Percentiles rank a stretch among this genome's conserved stretches.
Conservation (phyloP, 805 yeast species). For the Pichia sporocuriosa region DNA sequence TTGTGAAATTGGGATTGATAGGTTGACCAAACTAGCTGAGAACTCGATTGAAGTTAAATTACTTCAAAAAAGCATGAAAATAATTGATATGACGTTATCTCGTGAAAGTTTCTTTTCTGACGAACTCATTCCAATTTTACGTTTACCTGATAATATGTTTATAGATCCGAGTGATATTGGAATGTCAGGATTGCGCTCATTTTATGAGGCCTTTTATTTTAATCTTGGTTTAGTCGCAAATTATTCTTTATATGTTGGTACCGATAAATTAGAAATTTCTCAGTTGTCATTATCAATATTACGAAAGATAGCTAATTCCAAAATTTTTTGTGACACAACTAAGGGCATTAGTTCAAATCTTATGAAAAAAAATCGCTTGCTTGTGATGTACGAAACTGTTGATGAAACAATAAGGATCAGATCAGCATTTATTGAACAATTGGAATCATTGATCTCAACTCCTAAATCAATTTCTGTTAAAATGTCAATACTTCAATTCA, state of each 20-base stretch:
- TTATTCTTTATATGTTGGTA: constrained; percentile 67
- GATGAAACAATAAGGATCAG: constrained; percentile 74
- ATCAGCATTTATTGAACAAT: constrained; percentile 63
- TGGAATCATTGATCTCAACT: constrained; percentile 39
- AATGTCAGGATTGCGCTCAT: constrained; percentile 50
- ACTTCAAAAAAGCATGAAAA: constrained; percentile 36
- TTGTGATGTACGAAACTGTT: constrained; percentile 65
- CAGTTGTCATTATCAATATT: constrained; percentile 48
- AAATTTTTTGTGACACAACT: constrained; percentile 34
- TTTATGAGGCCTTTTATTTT: constrained; percentile 65
- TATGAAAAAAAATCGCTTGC: constrained; percentile 48
- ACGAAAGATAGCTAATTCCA: constrained; percentile 35
- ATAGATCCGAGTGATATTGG: constrained; percentile 34
- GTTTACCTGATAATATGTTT: constrained; percentile 33
- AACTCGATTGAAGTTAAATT: constrained; percentile 30
- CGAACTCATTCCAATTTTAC: constrained; percentile 44
- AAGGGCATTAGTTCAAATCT: constrained; percentile 8
- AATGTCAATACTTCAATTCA: constrained; percentile 50
- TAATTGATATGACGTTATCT: constrained; percentile 40
- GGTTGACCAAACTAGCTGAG: constrained; percentile 34
- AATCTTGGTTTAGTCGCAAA: constrained; percentile 69
- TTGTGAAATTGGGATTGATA: constrained; percentile 54
- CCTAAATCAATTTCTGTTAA: constrained; percentile 43
- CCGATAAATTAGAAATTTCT: constrained; percentile 45
- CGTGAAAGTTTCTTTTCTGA: constrained; percentile 57